phyloP scores from a whole-genome alignment of 2,329 filamentous ascomycete species.

The Trichoderma simmonsii region DNA sequence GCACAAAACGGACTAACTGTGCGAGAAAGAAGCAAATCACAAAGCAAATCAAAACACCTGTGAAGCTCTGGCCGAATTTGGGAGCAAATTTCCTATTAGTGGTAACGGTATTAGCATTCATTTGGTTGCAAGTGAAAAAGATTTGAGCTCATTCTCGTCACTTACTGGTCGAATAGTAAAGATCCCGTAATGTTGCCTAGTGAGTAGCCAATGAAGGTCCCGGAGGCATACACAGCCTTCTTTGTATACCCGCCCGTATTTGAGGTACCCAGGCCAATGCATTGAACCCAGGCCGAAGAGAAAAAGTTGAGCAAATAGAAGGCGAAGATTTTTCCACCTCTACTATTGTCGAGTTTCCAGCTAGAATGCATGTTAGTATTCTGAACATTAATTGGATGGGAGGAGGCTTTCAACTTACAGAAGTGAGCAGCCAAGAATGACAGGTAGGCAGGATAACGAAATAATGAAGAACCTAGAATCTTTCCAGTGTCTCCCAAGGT shows the following conservation, averaged over 20 bases:
- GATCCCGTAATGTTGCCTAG: not conserved
- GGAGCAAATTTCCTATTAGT: not conserved
- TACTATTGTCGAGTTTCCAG: not conserved
- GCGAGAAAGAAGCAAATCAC: not conserved
- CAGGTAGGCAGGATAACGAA: not conserved
- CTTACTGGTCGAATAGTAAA: slow-evolving; percentile 1
- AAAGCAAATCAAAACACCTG: not conserved
- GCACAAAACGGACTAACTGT: not conserved
- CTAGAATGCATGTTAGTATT: not conserved
- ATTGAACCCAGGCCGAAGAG: not conserved
- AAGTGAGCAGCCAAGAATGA: not conserved
- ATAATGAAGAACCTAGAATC: not conserved
- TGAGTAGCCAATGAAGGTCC: not conserved
- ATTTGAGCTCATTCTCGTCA: not conserved
- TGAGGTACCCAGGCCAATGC: not conserved
- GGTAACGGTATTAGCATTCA: not conserved
- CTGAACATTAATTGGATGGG: not conserved
- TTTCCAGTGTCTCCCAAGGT: not conserved
- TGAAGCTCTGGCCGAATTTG: not conserved
- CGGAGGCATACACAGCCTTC: not conserved
- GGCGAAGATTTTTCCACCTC: not conserved
- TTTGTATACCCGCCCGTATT: not conserved
- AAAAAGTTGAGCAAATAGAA: not conserved
- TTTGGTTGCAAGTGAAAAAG: not conserved
- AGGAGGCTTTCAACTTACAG: not conserved